A percentile compares a stretch with the other conserved stretches of the same genome.
Conservation (phyloP, 352 stramenopile genomes). For the Aphanomyces stellatus region DNA sequence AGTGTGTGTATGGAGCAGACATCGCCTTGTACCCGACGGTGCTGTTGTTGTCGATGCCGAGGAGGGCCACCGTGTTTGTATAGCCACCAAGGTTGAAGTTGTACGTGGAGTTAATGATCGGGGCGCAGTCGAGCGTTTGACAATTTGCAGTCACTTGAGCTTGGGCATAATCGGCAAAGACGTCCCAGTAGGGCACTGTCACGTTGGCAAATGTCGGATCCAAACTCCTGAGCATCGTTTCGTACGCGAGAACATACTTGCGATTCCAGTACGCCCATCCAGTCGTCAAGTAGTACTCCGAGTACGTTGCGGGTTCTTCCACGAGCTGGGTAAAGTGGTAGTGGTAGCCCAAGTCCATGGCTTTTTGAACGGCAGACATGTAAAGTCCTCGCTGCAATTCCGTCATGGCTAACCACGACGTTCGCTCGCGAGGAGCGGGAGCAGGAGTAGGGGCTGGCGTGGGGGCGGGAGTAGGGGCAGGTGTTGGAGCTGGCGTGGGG, state of each 20-base stretch:
- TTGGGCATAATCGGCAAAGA: slow-evolving; percentile 56
- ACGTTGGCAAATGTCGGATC: slow-evolving; percentile 48
- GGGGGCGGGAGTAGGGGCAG: too few relatives aligned
- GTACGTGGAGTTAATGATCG: slow-evolving; percentile 46
- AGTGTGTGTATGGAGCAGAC: slow-evolving; percentile 25
- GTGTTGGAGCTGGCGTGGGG: too few relatives aligned
- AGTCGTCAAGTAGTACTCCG: slow-evolving; percentile 42
- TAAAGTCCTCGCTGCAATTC: slow-evolving; percentile 31
- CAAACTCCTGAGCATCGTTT: slow-evolving; percentile 62
- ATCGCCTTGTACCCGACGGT: slow-evolving; percentile 26
- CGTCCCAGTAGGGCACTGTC: slow-evolving; percentile 75
- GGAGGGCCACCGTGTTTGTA: slow-evolving; percentile 11
- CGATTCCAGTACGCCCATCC: slow-evolving; percentile 75
- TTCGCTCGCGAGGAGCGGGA: slow-evolving; percentile 29
- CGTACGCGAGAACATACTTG: slow-evolving; percentile 43
- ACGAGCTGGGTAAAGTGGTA: slow-evolving; percentile 53
- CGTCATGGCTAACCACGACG: slow-evolving; percentile 36
- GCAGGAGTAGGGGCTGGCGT: too few relatives aligned
- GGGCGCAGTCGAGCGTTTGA: slow-evolving; percentile 40
- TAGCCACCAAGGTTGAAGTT: slow-evolving; percentile 60
- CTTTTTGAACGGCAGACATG: slow-evolving; percentile 37
- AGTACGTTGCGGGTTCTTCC: slow-evolving; percentile 34
- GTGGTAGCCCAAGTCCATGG: slow-evolving; percentile 44
- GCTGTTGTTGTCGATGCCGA: slow-evolving; percentile 26
- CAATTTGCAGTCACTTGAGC: slow-evolving; percentile 27